Evolutionary conservation across 2,329 filamentous ascomycete genomes (phyloP), one percentile per base, ranked within the genome.

Genomic region (Cladorrhinum sp.): DNA sequence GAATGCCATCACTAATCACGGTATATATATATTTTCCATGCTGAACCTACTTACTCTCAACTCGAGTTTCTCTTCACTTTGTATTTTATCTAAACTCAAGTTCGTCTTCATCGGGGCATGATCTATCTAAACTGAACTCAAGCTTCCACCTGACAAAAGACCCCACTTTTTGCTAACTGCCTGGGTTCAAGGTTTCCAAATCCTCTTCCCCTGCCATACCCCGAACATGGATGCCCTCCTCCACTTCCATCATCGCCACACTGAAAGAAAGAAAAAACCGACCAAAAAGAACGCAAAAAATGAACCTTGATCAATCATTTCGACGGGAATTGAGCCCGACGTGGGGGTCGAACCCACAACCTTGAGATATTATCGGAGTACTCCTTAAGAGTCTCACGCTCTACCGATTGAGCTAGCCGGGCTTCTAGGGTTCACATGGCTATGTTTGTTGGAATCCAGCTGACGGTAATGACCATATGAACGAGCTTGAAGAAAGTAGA

Each of bases 381-480:
- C 36, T n/a, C 36, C 52, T 46, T 82, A 83, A 84, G 85, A 87
- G 85, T 87, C 85, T 86, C 81, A 87, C 84, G 85, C 84, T 88
- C 85, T 88, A 87, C 82, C 82, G 82, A 86, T 85, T 86, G 83
- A 86, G 83, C 83, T 86, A 86, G 79, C 81, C 80, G 77, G 80
- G 80, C 80, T 36, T 36, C 4, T 5, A 16, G 33, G 33, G 33
- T 36, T 36, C 33, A 36, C 12, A 16, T 36, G 33, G 33, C 33
- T 36, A 36, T 36, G 7, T 36, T 36, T 36, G 33, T 16, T 36
- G 33, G 12, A 36, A 28, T 28, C 26, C 26, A 28, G n/a, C n/a
- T n/a, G n/a, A n/a, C n/a, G n/a, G n/a, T 30, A 10, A 30, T 10
- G 26, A 30, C 26, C 26, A 30, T 30, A 30, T 5, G 26, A 30